A percentile compares a stretch with the other conserved stretches of the same genome.
Evolutionary conservation across 768 basidiomycete genomes (phyloP).

Genomic region (Kwoniella shandongensis): DNA sequence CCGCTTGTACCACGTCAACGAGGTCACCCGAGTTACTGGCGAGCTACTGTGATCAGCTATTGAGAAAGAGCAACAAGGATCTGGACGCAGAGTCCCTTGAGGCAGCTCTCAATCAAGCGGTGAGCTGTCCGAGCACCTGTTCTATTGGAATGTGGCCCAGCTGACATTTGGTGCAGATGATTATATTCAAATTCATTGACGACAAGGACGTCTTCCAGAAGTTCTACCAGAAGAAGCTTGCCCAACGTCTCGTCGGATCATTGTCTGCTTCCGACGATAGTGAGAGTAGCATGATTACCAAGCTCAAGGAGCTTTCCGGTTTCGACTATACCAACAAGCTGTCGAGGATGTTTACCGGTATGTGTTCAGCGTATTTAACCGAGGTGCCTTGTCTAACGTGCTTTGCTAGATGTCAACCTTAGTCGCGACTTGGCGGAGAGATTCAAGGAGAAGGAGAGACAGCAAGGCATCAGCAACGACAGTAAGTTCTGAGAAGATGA

Average conservation of each 20-base stretch:
- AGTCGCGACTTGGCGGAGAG: conserved; percentile 93
- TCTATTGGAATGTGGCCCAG: background rate
- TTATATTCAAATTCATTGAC: conserved; percentile 95
- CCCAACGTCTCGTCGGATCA: conserved; percentile 85
- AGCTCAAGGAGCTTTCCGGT: conserved; percentile 92
- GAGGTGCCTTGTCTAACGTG: conserved; percentile 7
- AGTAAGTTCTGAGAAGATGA: background rate
- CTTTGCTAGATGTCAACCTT: conserved; percentile 75
- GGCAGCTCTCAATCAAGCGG: conserved; percentile 83
- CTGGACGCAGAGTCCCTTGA: conserved; percentile 89
- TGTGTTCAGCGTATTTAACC: conserved; percentile 14
- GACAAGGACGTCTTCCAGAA: conserved; percentile 99
- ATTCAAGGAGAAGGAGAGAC: conserved; percentile 92
- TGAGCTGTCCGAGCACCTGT: conserved; percentile 54
- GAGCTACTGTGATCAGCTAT: conserved; percentile 81
- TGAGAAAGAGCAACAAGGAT: conserved; percentile 94
- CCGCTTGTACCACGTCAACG: conserved; percentile 68
- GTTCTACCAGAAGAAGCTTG: conserved; percentile 92
- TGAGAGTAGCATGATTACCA: conserved; percentile 96
- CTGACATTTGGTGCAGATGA: conserved; percentile 65
- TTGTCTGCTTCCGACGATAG: conserved; percentile 93
- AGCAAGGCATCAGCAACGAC: conserved; percentile 43
- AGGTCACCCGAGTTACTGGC: conserved; percentile 91
- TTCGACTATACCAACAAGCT: conserved; percentile 96
- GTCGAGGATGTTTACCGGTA: conserved; percentile 94